Evolutionary conservation across 2,329 filamentous ascomycete genomes (phyloP), one percentile per base, ranked within the genome.

Genomic region (Myriosclerotinia scirpicola): DNA sequence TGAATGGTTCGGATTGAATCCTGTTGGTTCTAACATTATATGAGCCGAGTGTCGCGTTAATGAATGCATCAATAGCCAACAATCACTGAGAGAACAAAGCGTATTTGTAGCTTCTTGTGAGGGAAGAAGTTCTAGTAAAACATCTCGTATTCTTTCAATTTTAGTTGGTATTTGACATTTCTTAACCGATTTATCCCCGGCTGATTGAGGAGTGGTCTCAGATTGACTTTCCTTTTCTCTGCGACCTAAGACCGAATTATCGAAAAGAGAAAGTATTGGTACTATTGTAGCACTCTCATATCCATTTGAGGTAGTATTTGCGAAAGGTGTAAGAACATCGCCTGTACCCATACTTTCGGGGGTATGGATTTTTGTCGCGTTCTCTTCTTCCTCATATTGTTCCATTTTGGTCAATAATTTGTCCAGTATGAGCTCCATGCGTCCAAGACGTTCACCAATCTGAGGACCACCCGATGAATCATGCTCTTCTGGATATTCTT

Each of bases 401-500:
- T 69, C 69, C 20, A 75, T 71, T 60, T 76, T 76, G 2, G 70
- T 59, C 22, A 76, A 65, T 5, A 76, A 58, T 52, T 68, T 75
- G 42, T 75, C 73, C 22, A 76, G 65, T 15, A 76, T 42, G 22
- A 53, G 50, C 64, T 76, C 75, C 26, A 76, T 71, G 15, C 75
- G 69, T 20, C 75, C 74, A 60, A 76, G 71, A 48, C 75, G 70
- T 56, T 76, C 74, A 22, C 74, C 73, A 61, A 76, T 67, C 42
- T 75, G 69, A 44, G 60, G 65, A 34, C 70, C 70, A 36, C 67
- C 72, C n/a, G 71, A 68, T 22, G 69, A 64, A 34, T 75, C 73
- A 15, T 71, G 68, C 38, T 75, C 74, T 61, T 75, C 74, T 30
- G 74, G 75, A 61, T 73, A 76, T 66, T 76, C 75, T 55, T 76